Evolutionary conservation across 257 asterid genomes (phyloP).

Genomic region (Solanum chaucha): DNA sequence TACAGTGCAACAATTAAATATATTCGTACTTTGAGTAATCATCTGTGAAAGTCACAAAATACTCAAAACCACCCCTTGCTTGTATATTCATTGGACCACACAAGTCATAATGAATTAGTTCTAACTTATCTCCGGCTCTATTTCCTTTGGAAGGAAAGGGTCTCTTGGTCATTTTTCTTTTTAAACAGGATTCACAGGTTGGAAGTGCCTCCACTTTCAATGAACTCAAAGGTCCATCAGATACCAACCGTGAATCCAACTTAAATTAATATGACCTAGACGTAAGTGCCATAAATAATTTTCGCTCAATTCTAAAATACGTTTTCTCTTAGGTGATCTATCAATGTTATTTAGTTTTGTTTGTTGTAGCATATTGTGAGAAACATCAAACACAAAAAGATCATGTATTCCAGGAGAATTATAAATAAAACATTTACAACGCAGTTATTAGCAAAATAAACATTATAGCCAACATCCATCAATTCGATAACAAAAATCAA

Average conservation of each 20-base stretch:
- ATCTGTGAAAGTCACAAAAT: background rate
- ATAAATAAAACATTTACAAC: background rate
- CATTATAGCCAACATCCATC: background rate
- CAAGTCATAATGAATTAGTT: no score
- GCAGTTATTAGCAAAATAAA: no score
- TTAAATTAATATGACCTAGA: background rate
- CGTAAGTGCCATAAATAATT: background rate
- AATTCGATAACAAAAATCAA: no score
- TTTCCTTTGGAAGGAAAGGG: background rate
- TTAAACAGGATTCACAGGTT: background rate
- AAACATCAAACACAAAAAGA: background rate
- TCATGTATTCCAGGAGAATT: background rate
- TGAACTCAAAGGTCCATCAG: background rate
- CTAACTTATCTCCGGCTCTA: background rate
- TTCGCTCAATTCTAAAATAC: no score
- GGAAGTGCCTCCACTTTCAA: background rate
- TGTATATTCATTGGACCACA: background rate
- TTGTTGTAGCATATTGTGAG: background rate
- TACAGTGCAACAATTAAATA: no score
- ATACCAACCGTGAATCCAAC: no score
- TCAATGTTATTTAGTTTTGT: background rate
- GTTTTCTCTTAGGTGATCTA: background rate
- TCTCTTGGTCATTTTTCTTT: background rate
- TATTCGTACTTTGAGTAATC: no score
- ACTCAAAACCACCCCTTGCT: background rate